phyloP scores from a whole-genome alignment of 768 basidiomycete species.

The Phallus indusiatus region DNA sequence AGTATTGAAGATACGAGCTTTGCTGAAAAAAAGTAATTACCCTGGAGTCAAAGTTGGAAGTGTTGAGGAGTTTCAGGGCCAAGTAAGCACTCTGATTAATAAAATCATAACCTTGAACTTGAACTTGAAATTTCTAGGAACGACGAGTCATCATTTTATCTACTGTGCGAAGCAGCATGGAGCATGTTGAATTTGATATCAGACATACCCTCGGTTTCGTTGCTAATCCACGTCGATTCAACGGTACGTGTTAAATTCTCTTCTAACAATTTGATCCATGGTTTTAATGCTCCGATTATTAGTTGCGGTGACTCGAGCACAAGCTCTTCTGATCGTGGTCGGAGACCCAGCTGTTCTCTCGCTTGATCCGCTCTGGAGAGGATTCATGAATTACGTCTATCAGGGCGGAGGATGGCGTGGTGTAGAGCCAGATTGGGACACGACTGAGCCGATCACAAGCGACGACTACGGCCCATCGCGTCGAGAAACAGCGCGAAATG shows the following conservation, averaged over 20 bases:
- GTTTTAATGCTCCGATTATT: background rate
- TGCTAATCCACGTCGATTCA: constrained; percentile 27
- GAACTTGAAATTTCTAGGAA: constrained; percentile 18
- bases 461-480: constrained; percentile 14
- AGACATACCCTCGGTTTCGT: constrained; percentile 28
- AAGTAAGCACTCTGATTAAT: constrained; percentile 23
- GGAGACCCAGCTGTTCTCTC: constrained; percentile 51
- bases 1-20: constrained; percentile 35
- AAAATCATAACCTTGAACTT: background rate
- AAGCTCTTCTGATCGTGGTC: constrained; percentile 49
- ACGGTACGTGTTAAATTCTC: constrained; percentile 23
- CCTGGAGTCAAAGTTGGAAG: constrained; percentile 48
- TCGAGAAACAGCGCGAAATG: constrained; percentile 11
- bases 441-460: constrained; percentile 22
- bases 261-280: background rate
- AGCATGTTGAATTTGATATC: constrained; percentile 21
- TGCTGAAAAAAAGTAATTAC: constrained; percentile 21
- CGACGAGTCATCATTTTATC: constrained; percentile 31
- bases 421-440: constrained; percentile 41
- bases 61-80: constrained; percentile 61
- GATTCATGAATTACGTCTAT: constrained; percentile 51
- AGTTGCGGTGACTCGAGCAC: constrained; percentile 56
- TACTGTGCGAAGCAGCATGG: constrained; percentile 28
- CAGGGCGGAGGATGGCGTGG: constrained; percentile 47
- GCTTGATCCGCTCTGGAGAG: constrained; percentile 54